Evolutionary conservation across 2,329 filamentous ascomycete genomes (phyloP).

Genomic region (Trichothecium sympodiale): DNA sequence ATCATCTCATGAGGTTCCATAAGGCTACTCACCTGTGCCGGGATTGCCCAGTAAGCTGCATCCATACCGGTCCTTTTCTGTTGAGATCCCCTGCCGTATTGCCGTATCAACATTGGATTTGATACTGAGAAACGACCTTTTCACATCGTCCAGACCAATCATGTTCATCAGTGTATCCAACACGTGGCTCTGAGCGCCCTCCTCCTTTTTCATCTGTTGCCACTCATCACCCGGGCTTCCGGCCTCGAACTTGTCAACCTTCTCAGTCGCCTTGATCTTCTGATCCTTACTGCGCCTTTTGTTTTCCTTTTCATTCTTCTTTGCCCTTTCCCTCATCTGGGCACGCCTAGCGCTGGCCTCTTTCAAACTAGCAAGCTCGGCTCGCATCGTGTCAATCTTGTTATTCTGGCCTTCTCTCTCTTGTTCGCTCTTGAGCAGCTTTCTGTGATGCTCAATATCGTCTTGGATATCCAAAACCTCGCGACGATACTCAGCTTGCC

Average conservation of each 20-base stretch:
- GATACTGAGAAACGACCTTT: slow-evolving; percentile 48
- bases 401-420: slow-evolving; percentile 33
- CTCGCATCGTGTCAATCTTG: slow-evolving; percentile 30
- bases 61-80: slow-evolving; percentile 49
- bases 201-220: slow-evolving; percentile 45
- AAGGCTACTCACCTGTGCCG: slow-evolving; percentile 47
- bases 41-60: slow-evolving; percentile 60
- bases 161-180: slow-evolving; percentile 58
- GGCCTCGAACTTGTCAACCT: not conserved
- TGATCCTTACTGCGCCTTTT: slow-evolving; percentile 3
- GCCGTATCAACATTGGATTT: slow-evolving; percentile 52
- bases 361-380: slow-evolving; percentile 32
- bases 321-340: slow-evolving; percentile 6
- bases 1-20: not conserved
- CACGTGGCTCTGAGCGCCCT: slow-evolving; percentile 36
- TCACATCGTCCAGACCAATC: slow-evolving; percentile 62
- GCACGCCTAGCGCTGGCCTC: slow-evolving; percentile 14
- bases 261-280: not conserved
- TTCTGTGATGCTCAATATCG: slow-evolving; percentile 38
- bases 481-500: slow-evolving; percentile 30
- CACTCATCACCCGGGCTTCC: slow-evolving; percentile 40
- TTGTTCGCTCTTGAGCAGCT: slow-evolving; percentile 26
- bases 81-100: slow-evolving; percentile 42
- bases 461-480: slow-evolving; percentile 39
- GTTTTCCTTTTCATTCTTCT: slow-evolving; percentile 5